Evolutionary conservation across 2,329 filamentous ascomycete genomes (phyloP), one percentile per base, ranked within the genome.

Genomic region (Magnaporthiopsis rhizophila): DNA sequence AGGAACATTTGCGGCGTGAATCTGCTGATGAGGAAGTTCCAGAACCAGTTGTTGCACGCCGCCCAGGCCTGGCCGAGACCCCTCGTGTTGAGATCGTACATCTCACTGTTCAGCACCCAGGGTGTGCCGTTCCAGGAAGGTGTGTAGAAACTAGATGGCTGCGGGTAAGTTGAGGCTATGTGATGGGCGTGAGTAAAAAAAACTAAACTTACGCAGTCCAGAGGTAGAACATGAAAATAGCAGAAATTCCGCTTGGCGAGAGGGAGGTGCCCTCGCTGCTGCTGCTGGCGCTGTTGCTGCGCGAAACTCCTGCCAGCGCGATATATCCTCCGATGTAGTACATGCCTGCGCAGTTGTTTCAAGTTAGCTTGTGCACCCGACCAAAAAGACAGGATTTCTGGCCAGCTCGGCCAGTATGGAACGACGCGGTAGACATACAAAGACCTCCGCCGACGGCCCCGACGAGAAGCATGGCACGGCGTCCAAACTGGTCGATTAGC

Each of bases 41-140:
- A 88, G 70, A 88, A 81, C 89, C 89, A 91, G 74, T 91, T 90
- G 75, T 84, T 88, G 3, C 85, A 85, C 0, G 88, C 85, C 0
- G 89, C 89, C 53, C 82, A 88, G 12, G 89, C 89, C 71, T 92
- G 89, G 1, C 88, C 89, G 0, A 92, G 80, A 0, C 86, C 85
- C 63, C 77, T 69, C 21, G 86, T 85, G 75, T 88, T 88, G 67
- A 86, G 83, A 69, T 89, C 84, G 74, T 91, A 92, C 80, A 92
- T 91, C 74, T 92, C 89, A 0, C 82, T 82, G 78, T 90, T 90
- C 71, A 90, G 77, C 28, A 92, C 88, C 89, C 89, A 92, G 0
- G 89, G 89, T 0, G 87, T 89, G 2, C 87, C 88, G 71, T 90
- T 90, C 88, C 87, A 90, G 0, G 84, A 83, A 0, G 84, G 88